phyloP scores from a whole-genome alignment of 768 basidiomycete genomes.

The Psilocybe subaeruginosa region DNA sequence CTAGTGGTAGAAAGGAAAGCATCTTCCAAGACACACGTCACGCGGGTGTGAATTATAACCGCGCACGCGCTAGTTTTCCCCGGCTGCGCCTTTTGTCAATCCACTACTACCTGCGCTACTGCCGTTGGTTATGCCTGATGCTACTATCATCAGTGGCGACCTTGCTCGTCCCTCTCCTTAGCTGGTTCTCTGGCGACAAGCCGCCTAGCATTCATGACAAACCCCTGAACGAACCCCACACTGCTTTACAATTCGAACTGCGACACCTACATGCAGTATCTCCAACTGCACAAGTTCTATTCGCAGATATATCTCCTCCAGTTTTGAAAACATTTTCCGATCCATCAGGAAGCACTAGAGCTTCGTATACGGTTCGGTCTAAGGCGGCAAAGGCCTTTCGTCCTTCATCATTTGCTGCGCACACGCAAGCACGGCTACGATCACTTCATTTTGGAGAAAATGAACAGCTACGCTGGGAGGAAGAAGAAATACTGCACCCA shows the following conservation, averaged over 20 bases:
- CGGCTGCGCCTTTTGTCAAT: neutral
- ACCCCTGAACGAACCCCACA: slow-evolving; percentile 4
- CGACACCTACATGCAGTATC: slow-evolving; percentile 66
- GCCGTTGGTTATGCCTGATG: slow-evolving; percentile 46
- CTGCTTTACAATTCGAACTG: slow-evolving; percentile 51
- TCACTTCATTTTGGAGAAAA: slow-evolving; percentile 51
- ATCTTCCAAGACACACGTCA: neutral
- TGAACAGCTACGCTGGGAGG: slow-evolving; percentile 65
- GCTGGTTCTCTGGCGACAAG: slow-evolving; percentile 26
- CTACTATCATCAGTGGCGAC: slow-evolving; percentile 49
- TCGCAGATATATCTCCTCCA: slow-evolving; percentile 45
- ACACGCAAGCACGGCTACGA: slow-evolving; percentile 44
- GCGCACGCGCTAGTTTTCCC: neutral
- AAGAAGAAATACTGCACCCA: slow-evolving; percentile 72
- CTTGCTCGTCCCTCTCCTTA: slow-evolving; percentile 47
- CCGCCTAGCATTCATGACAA: slow-evolving; percentile 7
- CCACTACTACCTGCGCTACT: slow-evolving; percentile 4
- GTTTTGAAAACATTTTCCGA: slow-evolving; percentile 13
- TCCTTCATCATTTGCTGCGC: slow-evolving; percentile 50
- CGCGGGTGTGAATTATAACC: neutral
- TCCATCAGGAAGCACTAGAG: slow-evolving; percentile 19
- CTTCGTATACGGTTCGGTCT: slow-evolving; percentile 40
- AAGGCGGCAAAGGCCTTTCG: slow-evolving; percentile 40
- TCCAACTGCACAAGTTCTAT: slow-evolving; percentile 49
- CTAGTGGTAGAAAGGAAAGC: neutral